A percentile compares a stretch with the other conserved stretches of the same genome.
phyloP scores from a whole-genome alignment of 2,329 filamentous ascomycete genomes.

The Xylariaceae sp. region DNA sequence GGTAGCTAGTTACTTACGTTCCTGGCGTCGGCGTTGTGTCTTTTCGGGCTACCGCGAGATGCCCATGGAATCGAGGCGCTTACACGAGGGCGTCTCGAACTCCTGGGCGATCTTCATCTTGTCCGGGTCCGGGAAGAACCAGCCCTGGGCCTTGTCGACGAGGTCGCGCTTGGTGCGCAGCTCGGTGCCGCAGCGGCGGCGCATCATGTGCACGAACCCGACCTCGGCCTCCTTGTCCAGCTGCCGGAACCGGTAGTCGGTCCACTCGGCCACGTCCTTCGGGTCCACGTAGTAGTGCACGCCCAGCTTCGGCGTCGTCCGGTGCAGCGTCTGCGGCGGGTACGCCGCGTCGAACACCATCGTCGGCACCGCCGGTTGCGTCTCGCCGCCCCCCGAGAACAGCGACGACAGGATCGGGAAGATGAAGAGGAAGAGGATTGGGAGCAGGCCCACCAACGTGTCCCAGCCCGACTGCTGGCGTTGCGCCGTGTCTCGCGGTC shows the following conservation, averaged over 20 bases:
- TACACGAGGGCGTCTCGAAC: slow-evolving; percentile 56
- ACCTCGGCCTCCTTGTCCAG: slow-evolving; percentile 80
- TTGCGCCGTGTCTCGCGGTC: slow-evolving; percentile 63
- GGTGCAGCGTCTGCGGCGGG: slow-evolving; percentile 73
- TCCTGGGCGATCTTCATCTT: slow-evolving; percentile 72
- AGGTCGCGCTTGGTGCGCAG: slow-evolving; percentile 65
- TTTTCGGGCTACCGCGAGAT: slow-evolving; percentile 31
- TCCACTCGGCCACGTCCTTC: slow-evolving; percentile 71
- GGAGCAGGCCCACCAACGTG: slow-evolving; percentile 75
- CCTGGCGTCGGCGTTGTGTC: background rate
- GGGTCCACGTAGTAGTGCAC: slow-evolving; percentile 88
- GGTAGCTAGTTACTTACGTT: no score
- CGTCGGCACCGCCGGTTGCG: slow-evolving; percentile 61
- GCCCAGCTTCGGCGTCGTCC: slow-evolving; percentile 69
- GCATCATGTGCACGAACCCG: slow-evolving; percentile 68
- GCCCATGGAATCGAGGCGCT: slow-evolving; percentile 51
- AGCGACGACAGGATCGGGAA: slow-evolving; percentile 81
- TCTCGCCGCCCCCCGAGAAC: slow-evolving; percentile 58
- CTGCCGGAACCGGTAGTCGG: slow-evolving; percentile 67
- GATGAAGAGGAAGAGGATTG: slow-evolving; percentile 86
- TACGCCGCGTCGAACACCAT: slow-evolving; percentile 75
- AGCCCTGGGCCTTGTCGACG: slow-evolving; percentile 79
- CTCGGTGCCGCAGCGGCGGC: slow-evolving; percentile 75
- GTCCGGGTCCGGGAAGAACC: slow-evolving; percentile 80
- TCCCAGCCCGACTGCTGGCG: slow-evolving; percentile 56